Percentiles rank a stretch among this genome's conserved stretches.
Evolutionary conservation across 148 eudicot species (phyloP).

Genomic region (Camellia japonica): DNA sequence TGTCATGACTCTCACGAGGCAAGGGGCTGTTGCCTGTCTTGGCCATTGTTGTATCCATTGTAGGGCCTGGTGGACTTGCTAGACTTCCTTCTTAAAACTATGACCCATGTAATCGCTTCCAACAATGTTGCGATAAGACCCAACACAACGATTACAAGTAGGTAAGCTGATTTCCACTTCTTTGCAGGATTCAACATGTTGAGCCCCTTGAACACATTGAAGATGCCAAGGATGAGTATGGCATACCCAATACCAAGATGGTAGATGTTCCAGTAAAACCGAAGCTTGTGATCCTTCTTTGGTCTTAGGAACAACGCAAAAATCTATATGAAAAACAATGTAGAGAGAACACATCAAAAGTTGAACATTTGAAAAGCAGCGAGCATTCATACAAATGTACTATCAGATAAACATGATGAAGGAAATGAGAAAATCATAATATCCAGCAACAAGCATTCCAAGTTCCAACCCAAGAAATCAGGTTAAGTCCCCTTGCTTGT

Average conservation of each 20-base stretch:
- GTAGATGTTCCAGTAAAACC: slow-evolving; percentile 82
- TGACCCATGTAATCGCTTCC: slow-evolving; percentile 74
- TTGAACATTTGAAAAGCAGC: not conserved
- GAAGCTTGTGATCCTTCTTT: slow-evolving; percentile 70
- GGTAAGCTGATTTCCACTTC: slow-evolving; percentile 71
- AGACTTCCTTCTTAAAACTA: slow-evolving; percentile 53
- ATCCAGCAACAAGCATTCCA: not conserved
- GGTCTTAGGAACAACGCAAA: slow-evolving; percentile 87
- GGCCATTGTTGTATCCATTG: slow-evolving; percentile 39
- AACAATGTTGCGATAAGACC: slow-evolving; percentile 55
- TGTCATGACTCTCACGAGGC: slow-evolving; percentile 2
- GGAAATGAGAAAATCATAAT: not conserved
- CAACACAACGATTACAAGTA: slow-evolving; percentile 39
- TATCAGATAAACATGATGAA: not conserved
- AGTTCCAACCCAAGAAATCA: not conserved
- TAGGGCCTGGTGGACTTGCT: slow-evolving; percentile 61
- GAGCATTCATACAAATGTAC: not conserved
- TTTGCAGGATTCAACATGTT: slow-evolving; percentile 57
- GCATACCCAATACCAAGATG: slow-evolving; percentile 72
- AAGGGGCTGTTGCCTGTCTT: slow-evolving; percentile 27
- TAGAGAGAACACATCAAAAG: not conserved
- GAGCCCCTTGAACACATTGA: slow-evolving; percentile 83
- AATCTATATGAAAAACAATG: slow-evolving; percentile 33
- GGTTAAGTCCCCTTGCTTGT: not conserved
- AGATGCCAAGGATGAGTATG: slow-evolving; percentile 62